phyloP scores from a whole-genome alignment of 768 basidiomycete genomes.

The Calocybe gangraenosa region DNA sequence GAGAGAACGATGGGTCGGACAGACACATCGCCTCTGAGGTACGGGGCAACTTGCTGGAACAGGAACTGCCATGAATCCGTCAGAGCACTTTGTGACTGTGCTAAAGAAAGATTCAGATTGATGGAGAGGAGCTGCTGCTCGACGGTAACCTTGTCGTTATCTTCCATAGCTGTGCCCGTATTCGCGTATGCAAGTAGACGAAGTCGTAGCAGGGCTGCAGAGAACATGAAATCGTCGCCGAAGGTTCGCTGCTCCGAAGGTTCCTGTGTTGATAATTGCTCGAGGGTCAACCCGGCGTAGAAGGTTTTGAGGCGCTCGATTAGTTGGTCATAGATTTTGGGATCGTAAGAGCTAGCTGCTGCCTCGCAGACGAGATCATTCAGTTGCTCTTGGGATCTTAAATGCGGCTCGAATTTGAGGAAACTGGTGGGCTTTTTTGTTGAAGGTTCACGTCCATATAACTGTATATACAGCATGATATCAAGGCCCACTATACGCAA shows the following conservation, averaged over 20 bases:
- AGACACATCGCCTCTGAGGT: conserved; percentile 55
- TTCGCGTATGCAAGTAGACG: conserved; percentile 51
- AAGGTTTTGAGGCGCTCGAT: conserved; percentile 40
- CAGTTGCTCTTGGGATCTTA: conserved; percentile 61
- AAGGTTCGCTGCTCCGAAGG: conserved; percentile 67
- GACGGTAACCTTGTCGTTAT: conserved; percentile 43
- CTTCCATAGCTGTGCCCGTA: conserved; percentile 34
- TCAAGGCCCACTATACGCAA: conserved; percentile 73
- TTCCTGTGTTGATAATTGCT: conserved; percentile 61
- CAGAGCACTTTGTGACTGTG: conserved; percentile 72
- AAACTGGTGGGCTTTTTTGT: conserved; percentile 58
- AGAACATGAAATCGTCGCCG: conserved; percentile 79
- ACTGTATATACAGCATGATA: conserved; percentile 55
- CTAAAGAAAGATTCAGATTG: conserved; percentile 84
- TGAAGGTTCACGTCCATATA: conserved; percentile 30
- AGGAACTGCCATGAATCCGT: conserved; percentile 77
- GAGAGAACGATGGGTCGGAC: conserved; percentile 53
- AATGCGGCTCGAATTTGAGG: conserved; percentile 45
- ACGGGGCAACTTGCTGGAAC: conserved; percentile 58
- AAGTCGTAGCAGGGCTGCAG: conserved; percentile 51
- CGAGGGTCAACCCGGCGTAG: conserved; percentile 60
- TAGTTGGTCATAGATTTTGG: conserved; percentile 64
- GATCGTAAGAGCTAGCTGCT: conserved; percentile 65
- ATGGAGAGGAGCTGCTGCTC: conserved; percentile 64
- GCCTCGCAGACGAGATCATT: conserved; percentile 68